phyloP scores from a whole-genome alignment of 306 rosid species.

The Biancaea sappan region DNA sequence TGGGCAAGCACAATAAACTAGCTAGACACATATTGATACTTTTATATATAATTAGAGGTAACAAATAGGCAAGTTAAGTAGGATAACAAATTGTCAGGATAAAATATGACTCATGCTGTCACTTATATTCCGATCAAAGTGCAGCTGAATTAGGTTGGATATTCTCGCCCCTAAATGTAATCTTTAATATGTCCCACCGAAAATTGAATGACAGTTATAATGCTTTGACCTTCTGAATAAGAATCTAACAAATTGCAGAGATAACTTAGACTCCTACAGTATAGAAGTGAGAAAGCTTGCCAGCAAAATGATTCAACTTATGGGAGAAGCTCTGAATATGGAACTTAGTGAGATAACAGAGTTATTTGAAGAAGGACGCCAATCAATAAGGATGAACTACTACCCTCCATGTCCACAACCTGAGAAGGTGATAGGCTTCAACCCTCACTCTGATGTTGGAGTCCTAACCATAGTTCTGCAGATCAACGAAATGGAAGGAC shows the following conservation, averaged over 20 bases:
- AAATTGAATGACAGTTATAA: too few relatives aligned
- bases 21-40: too few relatives aligned
- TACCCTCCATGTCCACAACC: conserved; percentile 1
- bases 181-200: too few relatives aligned
- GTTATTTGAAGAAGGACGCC: not conserved
- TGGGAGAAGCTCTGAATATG: not conserved
- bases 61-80: too few relatives aligned
- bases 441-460: not conserved
- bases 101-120: too few relatives aligned
- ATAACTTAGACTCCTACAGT: not conserved
- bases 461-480: not conserved
- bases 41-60: too few relatives aligned
- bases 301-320: not conserved
- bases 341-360: not conserved
- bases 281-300: not conserved
- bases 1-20: too few relatives aligned
- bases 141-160: too few relatives aligned
- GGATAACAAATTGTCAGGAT: too few relatives aligned
- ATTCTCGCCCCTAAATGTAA: too few relatives aligned
- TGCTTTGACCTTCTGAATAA: too few relatives aligned
- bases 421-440: not conserved
- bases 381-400: not conserved
- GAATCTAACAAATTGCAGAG: not conserved
- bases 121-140: too few relatives aligned
- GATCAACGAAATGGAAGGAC: not conserved